Evolutionary conservation across 176 grass and related monocot species (phyloP), one percentile per base, ranked within the genome.

Genomic region (Guadua angustifolia): DNA sequence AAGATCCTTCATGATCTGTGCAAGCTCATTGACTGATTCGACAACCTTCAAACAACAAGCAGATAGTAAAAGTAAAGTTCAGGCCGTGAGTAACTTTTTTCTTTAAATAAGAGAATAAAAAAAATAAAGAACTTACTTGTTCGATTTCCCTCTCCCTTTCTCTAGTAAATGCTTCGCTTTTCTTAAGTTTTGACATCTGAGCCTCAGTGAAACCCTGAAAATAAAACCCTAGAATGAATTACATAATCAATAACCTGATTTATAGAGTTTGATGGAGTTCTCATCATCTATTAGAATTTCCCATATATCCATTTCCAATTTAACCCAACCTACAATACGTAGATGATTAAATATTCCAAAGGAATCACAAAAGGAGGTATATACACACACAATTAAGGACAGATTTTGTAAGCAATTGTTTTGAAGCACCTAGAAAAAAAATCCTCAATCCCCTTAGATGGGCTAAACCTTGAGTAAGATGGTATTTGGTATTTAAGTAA

Each of bases 1-100:
- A 87, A 98, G 91, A 88, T 98, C 95, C 87, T 95, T 95, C 95
- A 98, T 98, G 84, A 98, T 98, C 83, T 95, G 93, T 77, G 95
- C 95, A 95, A 98, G 95, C 58, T 95, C 95, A 11, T 93, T 91
- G 29, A 98, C 95, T 71, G 95, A 98, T 92, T 98, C 93, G 0
- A 90, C 87, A 91, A 98, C 93, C 95, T 98, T 79, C 84, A 92
- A 77, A 73, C 44, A 77, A 80, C 19, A 93, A 83, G 58, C 24
- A 79, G 39, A 83, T 69, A 40, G 61, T 2, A 64, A 4, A 79
- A 51, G 69, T 26, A 55, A 3, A 40, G 38, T 78, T 87, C 7
- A 68, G 6, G 3, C 1, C 0, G 55, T 15, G 46, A 44, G 61
- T 76, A 55, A 77, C 22, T 68, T 52, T 44, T 56, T 67, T 66